Percentiles rank a stretch among this genome's conserved stretches.
Conservation (phyloP, 2,329 filamentous ascomycete genomes). For the Sporothrix mexicana region DNA sequence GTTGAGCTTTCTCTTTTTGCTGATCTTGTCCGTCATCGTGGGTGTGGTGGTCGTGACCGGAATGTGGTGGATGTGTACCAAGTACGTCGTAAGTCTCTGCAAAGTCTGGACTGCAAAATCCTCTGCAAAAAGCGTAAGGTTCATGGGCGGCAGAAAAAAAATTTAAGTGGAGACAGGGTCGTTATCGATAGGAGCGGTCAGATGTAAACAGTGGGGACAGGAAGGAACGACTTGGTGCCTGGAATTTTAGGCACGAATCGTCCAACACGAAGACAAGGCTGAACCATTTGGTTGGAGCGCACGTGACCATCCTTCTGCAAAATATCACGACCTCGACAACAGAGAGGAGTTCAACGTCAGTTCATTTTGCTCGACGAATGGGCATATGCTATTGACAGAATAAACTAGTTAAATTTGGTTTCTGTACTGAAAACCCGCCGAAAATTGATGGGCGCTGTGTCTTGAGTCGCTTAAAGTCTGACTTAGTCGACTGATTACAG, state of each 20-base stretch:
- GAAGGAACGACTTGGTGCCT: background rate
- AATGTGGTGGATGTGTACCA: background rate
- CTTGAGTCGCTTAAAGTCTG: no score
- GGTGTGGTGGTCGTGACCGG: background rate
- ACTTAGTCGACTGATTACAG: no score
- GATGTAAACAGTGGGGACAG: background rate
- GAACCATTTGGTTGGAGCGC: no score
- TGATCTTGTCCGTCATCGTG: conserved; percentile 39
- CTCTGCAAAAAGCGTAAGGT: background rate
- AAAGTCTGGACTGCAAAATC: background rate
- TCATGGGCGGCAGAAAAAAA: conserved; percentile 28
- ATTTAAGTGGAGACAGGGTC: background rate
- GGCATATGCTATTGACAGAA: no score
- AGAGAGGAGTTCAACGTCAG: no score
- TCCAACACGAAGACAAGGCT: no score
- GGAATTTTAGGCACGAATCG: background rate
- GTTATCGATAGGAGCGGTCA: conserved; percentile 26
- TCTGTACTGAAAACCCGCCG: no score
- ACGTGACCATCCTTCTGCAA: no score
- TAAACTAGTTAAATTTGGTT: no score
- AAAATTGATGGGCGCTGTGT: no score
- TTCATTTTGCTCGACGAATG: no score
- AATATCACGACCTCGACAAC: no score
- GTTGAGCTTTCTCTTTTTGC: conserved; percentile 49
- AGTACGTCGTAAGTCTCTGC: background rate